Evolutionary conservation across 139 green algal species (phyloP).

Genomic region (Tetratostichococcus sp.): DNA sequence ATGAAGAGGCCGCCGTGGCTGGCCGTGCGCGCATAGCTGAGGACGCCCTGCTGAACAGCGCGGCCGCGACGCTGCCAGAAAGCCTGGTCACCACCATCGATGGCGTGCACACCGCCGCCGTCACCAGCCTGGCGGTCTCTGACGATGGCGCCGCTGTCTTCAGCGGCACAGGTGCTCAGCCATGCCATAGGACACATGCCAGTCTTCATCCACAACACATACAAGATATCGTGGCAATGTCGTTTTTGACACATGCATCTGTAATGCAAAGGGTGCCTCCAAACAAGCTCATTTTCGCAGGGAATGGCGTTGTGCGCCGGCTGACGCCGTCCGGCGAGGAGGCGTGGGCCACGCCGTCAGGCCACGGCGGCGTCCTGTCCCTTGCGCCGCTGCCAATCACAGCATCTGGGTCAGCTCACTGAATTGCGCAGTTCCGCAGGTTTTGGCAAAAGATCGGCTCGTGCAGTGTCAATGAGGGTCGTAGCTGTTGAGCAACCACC

Average conservation of each 20-base stretch:
- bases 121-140: constrained; percentile 15
- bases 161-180: not conserved
- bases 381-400: constrained; percentile 16
- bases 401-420: not conserved
- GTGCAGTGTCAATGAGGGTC: too few species aligned
- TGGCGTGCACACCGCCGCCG: constrained; percentile 14
- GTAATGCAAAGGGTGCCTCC: too few species aligned
- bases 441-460: too few species aligned
- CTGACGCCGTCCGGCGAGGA: constrained; percentile 4
- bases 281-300: not conserved
- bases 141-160: not conserved
- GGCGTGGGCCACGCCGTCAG: constrained; percentile 5
- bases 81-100: constrained; percentile 3
- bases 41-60: constrained; percentile 16
- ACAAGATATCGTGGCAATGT: not conserved
- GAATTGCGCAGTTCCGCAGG: too few species aligned
- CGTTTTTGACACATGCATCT: too few species aligned
- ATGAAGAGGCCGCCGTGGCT: not conserved
- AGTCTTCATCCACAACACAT: not conserved
- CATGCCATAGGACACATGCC: not conserved
- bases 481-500: not conserved
- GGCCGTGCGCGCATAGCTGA: not conserved
- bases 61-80: constrained; percentile 8
- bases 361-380: constrained; percentile 34
- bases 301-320: constrained; percentile 7